Evolutionary conservation across 352 stramenopile genomes (phyloP), one percentile per base, ranked within the genome.

Genomic region (Phytopythium kandeliae): DNA sequence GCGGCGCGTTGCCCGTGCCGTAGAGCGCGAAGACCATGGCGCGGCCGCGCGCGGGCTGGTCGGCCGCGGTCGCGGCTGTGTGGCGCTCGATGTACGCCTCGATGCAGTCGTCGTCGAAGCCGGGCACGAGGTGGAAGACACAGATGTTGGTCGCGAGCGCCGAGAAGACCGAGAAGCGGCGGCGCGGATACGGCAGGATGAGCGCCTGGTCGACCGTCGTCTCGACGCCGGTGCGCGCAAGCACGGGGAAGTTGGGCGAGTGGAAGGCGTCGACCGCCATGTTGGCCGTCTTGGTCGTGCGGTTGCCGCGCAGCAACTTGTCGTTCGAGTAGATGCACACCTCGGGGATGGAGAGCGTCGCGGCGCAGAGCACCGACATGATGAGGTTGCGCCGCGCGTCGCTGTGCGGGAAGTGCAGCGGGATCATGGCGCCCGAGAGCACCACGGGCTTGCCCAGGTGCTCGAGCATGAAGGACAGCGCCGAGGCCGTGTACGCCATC

Each of bases 391-490:
- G 78, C 22, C 93, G 81, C 12, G 95, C 96, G 63, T 99, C 96
- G 65, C 96, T 98, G 71, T 98, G 97, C 1, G 91, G 89, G 67
- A 98, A 97, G 43, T 93, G 79, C 19, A 99, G 69, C 33, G 96
- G 96, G 62, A 99, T 98, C 81, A 98, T 97, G 13, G 74, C 86
- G 8, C 95, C 96, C 4, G 95, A 98, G 57, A 98, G 96, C 16
- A 98, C 78, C 2, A 98, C 83, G 17, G 95, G 89, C 64, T 98
- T 98, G 30, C 86, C 91, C 6, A 98, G 72, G 74, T 97, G 97
- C 63, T 98, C 92, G 42, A 99, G 77, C 95, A 99, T 98, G 71
- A 99, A 99, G 38, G 74, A 92, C 31, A 99, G 68, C 26, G 95
- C 96, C 31, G 86, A 96, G 6, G 96, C 90, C 38, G 88, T 89